Percentiles rank a stretch among this genome's conserved stretches.
These are phyloP conservation scores for Metschnikowia gruessii DNA, from an alignment of 805 yeast species.

Conservation along the genomic window DNA sequence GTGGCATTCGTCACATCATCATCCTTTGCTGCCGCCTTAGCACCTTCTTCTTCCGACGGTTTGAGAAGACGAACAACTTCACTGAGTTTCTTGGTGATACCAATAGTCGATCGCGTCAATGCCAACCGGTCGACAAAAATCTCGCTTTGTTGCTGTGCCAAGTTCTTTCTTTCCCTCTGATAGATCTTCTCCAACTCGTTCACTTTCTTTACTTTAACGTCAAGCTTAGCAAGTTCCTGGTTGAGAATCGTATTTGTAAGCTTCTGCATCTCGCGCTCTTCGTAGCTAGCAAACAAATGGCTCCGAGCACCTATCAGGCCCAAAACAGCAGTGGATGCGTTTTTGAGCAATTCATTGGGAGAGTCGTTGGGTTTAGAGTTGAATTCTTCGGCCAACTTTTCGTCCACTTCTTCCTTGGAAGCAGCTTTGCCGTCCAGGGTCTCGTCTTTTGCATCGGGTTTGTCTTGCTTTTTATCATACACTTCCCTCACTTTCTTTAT, in stretches of 20 bases:
- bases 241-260: constrained; percentile 56
- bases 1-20: constrained; percentile 14
- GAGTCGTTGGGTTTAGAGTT: constrained; percentile 2
- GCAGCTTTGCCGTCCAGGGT: constrained; percentile 4
- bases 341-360: constrained; percentile 39
- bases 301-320: constrained; percentile 78
- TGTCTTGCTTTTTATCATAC: constrained; percentile 20
- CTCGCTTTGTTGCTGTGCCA: constrained; percentile 64
- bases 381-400: constrained; percentile 10
- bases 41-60: constrained; percentile 11
- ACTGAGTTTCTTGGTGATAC: constrained; percentile 47
- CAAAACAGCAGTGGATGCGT: constrained; percentile 66
- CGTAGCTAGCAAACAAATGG: constrained; percentile 74
- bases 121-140: constrained; percentile 62
- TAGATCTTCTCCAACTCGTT: constrained; percentile 61
- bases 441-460: constrained; percentile 9
- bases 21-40: constrained; percentile 9
- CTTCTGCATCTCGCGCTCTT: constrained; percentile 72
- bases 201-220: constrained; percentile 58
- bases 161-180: constrained; percentile 58
- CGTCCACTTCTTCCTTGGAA: constrained; percentile 10
- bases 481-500: constrained; percentile 36
- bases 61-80: constrained; percentile 26
- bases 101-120: constrained; percentile 56
- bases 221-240: constrained; percentile 60